Percentiles rank a stretch among this genome's conserved stretches.
Conservation (phyloP, 805 yeast species). For the Metschnikowia shivogae region DNA sequence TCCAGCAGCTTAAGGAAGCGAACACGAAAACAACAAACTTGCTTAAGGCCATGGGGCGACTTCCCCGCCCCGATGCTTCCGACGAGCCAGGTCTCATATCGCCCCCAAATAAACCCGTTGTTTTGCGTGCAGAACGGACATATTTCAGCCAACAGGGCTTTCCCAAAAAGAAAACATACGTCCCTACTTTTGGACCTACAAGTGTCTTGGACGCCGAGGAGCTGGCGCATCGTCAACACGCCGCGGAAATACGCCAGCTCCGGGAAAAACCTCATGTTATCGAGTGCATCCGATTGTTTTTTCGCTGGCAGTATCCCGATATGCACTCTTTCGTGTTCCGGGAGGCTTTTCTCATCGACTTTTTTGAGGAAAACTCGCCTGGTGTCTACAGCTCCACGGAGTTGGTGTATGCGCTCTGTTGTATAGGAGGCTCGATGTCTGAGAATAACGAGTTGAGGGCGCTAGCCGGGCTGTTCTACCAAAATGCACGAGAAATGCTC, state of each 20-base stretch:
- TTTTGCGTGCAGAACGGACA: conserved; percentile 5
- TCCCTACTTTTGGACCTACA: conserved; percentile 13
- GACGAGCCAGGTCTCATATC: neutral
- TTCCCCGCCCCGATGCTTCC: neutral
- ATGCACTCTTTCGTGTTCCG: conserved; percentile 15
- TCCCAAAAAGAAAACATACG: conserved; percentile 6
- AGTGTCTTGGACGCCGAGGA: conserved; percentile 13
- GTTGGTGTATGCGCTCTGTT: conserved; percentile 12
- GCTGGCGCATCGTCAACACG: conserved; percentile 6
- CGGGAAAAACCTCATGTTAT: conserved; percentile 9
- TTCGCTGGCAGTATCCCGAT: conserved; percentile 17
- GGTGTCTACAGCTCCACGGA: conserved; percentile 11
- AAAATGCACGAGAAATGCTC: conserved; percentile 9
- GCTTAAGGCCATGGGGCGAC: neutral
- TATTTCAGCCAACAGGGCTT: conserved; percentile 8
- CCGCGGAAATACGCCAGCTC: conserved; percentile 2
- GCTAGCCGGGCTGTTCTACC: conserved; percentile 7
- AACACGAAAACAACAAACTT: neutral
- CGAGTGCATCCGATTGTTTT: conserved; percentile 12
- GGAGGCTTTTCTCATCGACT: conserved; percentile 15
- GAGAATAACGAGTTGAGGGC: conserved; percentile 1
- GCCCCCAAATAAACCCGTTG: neutral
- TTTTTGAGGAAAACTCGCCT: conserved; percentile 10
- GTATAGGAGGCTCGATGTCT: conserved; percentile 13
- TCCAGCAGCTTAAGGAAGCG: conserved; percentile 3